A percentile compares a stretch with the other conserved stretches of the same genome.
These are phyloP conservation scores for Emmonsiellopsis sp. DNA, from an alignment of 2,329 filamentous ascomycete genomes.

Conservation along the genomic window DNA sequence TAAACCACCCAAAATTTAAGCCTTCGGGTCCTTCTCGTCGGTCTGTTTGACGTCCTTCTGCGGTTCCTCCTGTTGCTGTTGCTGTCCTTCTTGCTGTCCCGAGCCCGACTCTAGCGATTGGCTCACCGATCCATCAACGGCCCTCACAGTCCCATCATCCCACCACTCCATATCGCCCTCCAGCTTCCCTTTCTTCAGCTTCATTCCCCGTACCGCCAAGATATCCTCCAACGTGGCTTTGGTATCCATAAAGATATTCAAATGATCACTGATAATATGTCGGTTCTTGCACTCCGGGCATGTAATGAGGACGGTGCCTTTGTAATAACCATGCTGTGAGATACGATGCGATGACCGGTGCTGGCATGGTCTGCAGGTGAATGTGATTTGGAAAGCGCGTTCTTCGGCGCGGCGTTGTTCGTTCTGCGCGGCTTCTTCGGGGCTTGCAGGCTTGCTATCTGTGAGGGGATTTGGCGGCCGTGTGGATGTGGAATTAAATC, in stretches of 20 bases:
- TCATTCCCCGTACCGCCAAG: conserved; percentile 44
- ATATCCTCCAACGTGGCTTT: conserved; percentile 35
- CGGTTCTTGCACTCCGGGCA: conserved; percentile 80
- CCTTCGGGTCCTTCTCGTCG: neutral
- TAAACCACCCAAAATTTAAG: neutral
- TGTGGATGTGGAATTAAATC: conserved; percentile 23
- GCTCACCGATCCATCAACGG: neutral
- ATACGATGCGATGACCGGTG: conserved; percentile 73
- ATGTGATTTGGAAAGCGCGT: conserved; percentile 76
- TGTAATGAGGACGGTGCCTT: conserved; percentile 77
- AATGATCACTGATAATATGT: conserved; percentile 85
- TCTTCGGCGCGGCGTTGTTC: conserved; percentile 32
- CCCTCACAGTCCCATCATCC: conserved; percentile 48
- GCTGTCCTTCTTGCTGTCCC: neutral
- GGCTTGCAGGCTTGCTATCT: conserved; percentile 22
- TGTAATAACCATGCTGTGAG: conserved; percentile 91
- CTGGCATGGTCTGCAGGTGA: conserved; percentile 83
- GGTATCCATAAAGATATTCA: conserved; percentile 49
- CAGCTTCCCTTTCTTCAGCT: conserved; percentile 66
- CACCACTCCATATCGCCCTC: conserved; percentile 91
- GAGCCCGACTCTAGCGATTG: neutral
- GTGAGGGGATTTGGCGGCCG: conserved; percentile 23
- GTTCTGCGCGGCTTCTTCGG: conserved; percentile 26
- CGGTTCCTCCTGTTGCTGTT: neutral
- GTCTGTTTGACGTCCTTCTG: neutral